Conservation (phyloP, 2,329 filamentous ascomycete genomes). For the Thermoascus crustaceus region DNA sequence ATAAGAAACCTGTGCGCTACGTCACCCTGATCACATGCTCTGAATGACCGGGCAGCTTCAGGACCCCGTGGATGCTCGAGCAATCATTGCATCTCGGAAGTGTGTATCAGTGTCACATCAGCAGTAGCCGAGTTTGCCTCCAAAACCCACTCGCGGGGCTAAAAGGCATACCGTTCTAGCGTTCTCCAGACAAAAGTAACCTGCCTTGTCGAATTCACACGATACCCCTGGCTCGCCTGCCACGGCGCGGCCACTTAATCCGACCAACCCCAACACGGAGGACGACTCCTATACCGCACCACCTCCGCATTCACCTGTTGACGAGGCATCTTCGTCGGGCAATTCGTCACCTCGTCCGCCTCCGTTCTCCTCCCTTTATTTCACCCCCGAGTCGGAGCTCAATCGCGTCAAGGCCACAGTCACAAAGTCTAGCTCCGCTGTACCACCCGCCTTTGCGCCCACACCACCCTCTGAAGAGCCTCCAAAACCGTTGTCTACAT, state of each 20-base stretch:
- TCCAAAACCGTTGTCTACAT: slow-evolving; percentile 36
- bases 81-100: neutral
- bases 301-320: slow-evolving; percentile 30
- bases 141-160: neutral
- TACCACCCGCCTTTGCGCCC: slow-evolving; percentile 44
- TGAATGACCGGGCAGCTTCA: neutral
- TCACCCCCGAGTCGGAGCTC: slow-evolving; percentile 36
- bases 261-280: slow-evolving; percentile 33
- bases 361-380: slow-evolving; percentile 58
- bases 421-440: slow-evolving; percentile 41
- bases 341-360: slow-evolving; percentile 50
- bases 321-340: slow-evolving; percentile 38
- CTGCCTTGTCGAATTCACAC: slow-evolving; percentile 27
- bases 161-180: too few relatives aligned
- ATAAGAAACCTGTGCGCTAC: too few relatives aligned
- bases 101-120: neutral
- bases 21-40: slow-evolving; percentile 2
- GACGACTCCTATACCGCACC: slow-evolving; percentile 33
- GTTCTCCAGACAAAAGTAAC: neutral
- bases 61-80: neutral
- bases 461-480: slow-evolving; percentile 44
- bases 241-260: slow-evolving; percentile 36
- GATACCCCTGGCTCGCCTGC: slow-evolving; percentile 29
- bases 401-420: slow-evolving; percentile 34
- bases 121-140: neutral